These are phyloP conservation scores for Histomonas meleagridis DNA, from an alignment of 208 protist genomes.

Conservation along the genomic window DNA sequence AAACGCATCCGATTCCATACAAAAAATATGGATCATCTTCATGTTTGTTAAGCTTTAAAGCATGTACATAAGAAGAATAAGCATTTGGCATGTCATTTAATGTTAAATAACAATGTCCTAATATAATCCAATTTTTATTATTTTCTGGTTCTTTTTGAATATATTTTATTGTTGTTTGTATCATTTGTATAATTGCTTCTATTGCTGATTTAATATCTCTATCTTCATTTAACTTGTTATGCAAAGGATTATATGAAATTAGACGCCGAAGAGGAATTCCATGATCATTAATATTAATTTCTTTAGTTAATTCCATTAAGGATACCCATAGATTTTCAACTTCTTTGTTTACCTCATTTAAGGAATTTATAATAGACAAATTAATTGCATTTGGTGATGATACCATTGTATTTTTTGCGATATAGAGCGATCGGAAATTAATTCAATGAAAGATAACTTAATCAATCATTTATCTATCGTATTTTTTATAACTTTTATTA, in stretches of 20 bases:
- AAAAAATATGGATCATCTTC: not conserved
- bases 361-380: too few species aligned
- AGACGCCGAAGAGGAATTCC: not conserved
- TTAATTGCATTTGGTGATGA: too few species aligned
- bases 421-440: too few species aligned
- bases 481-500: too few species aligned
- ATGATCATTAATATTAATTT: too few species aligned
- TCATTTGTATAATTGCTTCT: not conserved
- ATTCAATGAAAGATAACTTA: too few species aligned
- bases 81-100: not conserved
- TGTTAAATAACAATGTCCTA: not conserved
- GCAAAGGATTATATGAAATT: not conserved
- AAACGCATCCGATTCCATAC: slow-evolving; percentile 1
- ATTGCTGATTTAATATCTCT: not conserved
- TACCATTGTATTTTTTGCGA: too few species aligned
- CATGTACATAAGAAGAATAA: not conserved
- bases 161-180: not conserved
- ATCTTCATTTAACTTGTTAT: not conserved
- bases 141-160: not conserved
- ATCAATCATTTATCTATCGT: too few species aligned
- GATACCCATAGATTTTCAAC: too few species aligned
- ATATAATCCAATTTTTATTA: not conserved
- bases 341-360: too few species aligned
- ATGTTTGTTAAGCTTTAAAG: not conserved
- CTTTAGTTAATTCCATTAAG: too few species aligned